Evolutionary conservation across 2,329 filamentous ascomycete species (phyloP).

Genomic region (Falciphora oryzae): DNA sequence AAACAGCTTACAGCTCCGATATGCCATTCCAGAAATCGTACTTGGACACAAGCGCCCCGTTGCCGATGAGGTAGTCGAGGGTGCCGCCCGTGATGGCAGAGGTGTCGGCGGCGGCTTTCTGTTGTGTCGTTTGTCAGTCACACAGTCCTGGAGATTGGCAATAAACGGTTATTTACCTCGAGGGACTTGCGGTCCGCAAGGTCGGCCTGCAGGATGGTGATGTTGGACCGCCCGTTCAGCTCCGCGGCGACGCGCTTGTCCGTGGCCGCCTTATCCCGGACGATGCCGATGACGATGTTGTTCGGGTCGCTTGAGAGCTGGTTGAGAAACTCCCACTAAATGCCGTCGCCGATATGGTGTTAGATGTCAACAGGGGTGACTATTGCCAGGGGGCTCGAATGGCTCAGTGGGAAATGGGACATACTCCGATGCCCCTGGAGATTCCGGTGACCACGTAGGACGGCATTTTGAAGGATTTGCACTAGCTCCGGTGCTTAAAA

Average conservation of each 20-base stretch:
- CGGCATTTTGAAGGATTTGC: constrained; percentile 18
- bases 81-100: constrained; percentile 22
- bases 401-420: constrained; percentile 2
- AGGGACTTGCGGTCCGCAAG: constrained; percentile 33
- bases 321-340: constrained; percentile 45
- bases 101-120: constrained; percentile 16
- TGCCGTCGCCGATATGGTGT: constrained; percentile 18
- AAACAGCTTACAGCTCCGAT: constrained; percentile 32
- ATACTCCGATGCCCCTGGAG: constrained; percentile 20
- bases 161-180: constrained; percentile 21
- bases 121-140: neutral
- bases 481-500: too few species aligned
- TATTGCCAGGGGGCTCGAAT: neutral
- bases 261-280: constrained; percentile 38
- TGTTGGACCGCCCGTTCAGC: constrained; percentile 31
- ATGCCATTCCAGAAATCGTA: constrained; percentile 27
- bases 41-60: constrained; percentile 33
- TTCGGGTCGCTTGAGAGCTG: constrained; percentile 35
- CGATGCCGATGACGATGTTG: constrained; percentile 42
- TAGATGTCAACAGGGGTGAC: neutral
- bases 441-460: constrained; percentile 20
- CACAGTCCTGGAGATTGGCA: neutral
- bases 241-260: constrained; percentile 37
- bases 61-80: constrained; percentile 48
- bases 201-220: constrained; percentile 41